Evolutionary conservation across 805 yeast species (phyloP).

Genomic region (Vanderwaltozyma verrucispora): DNA sequence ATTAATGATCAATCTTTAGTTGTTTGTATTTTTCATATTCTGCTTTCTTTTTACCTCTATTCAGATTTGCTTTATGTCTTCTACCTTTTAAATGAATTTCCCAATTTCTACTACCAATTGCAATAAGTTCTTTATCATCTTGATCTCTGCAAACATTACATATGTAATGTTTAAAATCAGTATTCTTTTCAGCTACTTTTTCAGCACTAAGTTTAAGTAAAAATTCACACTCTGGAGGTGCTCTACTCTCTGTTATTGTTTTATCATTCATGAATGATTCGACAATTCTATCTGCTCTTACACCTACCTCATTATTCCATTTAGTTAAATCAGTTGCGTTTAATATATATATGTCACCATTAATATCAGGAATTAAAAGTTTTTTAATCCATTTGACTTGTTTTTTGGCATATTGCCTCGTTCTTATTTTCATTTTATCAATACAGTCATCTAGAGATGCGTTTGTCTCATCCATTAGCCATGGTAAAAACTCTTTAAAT

Average conservation of each 20-base stretch:
- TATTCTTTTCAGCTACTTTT: conserved; percentile 1
- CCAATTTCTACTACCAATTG: conserved; percentile 69
- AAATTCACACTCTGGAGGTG: conserved; percentile 32
- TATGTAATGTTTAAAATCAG: conserved; percentile 48
- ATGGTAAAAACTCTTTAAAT: conserved; percentile 79
- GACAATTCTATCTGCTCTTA: conserved; percentile 45
- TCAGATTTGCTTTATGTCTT: conserved; percentile 50
- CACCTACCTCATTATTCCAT: conserved; percentile 52
- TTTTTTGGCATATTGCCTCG: conserved; percentile 76
- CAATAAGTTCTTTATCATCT: conserved; percentile 44
- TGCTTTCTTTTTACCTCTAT: conserved; percentile 39
- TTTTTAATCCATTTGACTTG: conserved; percentile 89
- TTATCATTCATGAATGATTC: conserved; percentile 28
- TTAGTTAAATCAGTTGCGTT: conserved; percentile 62
- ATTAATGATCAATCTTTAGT: neutral
- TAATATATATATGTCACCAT: conserved; percentile 53
- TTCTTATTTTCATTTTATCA: conserved; percentile 70
- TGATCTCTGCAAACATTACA: conserved; percentile 59
- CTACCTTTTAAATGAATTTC: conserved; percentile 55
- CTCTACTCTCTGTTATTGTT: conserved; percentile 17
- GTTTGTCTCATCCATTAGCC: conserved; percentile 31
- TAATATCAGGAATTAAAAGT: conserved; percentile 49
- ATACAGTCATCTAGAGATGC: conserved; percentile 37
- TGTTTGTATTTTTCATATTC: conserved; percentile 40
- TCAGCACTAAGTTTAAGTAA: conserved; percentile 13